These are phyloP conservation scores for Firmiana major DNA, from an alignment of 345 rosid species.

Conservation along the genomic window DNA sequence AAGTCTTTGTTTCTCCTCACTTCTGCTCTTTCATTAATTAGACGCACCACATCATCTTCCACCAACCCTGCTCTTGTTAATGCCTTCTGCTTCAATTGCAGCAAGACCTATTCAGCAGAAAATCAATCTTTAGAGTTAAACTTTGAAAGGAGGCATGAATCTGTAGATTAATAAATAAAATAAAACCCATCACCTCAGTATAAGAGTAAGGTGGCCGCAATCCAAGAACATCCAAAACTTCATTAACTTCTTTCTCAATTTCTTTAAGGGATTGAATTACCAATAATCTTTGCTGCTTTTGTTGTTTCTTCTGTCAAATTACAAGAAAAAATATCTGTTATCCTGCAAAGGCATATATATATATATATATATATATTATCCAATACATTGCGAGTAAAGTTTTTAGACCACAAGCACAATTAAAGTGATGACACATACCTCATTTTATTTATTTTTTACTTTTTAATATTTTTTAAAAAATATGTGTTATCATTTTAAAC, in stretches of 20 bases:
- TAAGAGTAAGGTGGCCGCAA: slow-evolving; percentile 48
- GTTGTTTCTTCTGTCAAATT: slow-evolving; percentile 64
- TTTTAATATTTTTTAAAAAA: too few species aligned
- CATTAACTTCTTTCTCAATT: slow-evolving; percentile 52
- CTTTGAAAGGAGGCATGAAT: background rate
- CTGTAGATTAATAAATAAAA: background rate
- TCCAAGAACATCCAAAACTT: slow-evolving; percentile 61
- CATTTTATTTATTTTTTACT: too few species aligned
- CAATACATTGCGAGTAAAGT: too few species aligned
- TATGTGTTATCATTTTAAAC: too few species aligned
- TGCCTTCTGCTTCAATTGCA: slow-evolving; percentile 63
- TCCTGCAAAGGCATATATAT: background rate
- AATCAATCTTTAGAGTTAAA: background rate
- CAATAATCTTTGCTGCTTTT: slow-evolving; percentile 54
- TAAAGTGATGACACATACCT: too few species aligned
- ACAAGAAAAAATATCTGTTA: background rate
- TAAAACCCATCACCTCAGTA: slow-evolving; percentile 37
- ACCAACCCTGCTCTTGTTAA: slow-evolving; percentile 53
- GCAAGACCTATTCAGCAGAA: slow-evolving; percentile 37
- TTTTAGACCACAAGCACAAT: too few species aligned
- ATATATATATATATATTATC: too few species aligned
- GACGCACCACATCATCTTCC: slow-evolving; percentile 45
- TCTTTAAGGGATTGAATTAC: slow-evolving; percentile 54
- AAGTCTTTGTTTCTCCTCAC: slow-evolving; percentile 74
- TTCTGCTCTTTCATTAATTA: slow-evolving; percentile 55